Evolutionary conservation across 2,329 filamentous ascomycete genomes (phyloP).

Genomic region (Sclerotinia borealis): DNA sequence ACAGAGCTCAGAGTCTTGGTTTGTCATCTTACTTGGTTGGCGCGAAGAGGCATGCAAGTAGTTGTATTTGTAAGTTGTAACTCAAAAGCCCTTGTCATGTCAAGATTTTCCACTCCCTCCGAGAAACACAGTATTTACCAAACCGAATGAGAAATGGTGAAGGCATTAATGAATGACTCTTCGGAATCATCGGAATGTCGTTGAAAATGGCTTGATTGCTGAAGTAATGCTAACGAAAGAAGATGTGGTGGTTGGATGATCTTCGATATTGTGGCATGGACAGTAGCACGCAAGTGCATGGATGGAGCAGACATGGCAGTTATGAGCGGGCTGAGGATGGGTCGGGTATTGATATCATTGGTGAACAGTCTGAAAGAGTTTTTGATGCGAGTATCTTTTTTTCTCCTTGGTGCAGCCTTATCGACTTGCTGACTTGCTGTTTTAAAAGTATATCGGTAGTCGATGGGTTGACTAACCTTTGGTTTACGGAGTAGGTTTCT

Average conservation of each 20-base stretch:
- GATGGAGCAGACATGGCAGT: background rate
- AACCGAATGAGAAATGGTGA: background rate
- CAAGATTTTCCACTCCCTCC: no score
- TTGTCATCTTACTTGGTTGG: background rate
- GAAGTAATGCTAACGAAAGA: background rate
- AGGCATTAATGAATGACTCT: background rate
- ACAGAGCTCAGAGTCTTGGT: background rate
- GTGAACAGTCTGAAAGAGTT: background rate
- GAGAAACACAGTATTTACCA: background rate
- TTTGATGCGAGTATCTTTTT: background rate
- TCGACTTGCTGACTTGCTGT: constrained; percentile 4
- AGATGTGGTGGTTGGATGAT: constrained; percentile 5
- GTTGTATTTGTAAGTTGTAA: background rate
- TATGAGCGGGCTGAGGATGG: background rate
- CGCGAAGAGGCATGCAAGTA: background rate
- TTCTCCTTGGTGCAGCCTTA: background rate
- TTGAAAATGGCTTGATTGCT: background rate
- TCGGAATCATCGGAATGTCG: constrained; percentile 8
- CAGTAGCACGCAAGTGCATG: background rate
- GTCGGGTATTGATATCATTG: background rate
- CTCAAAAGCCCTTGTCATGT: no score
- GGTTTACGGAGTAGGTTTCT: no score
- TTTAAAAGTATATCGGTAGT: background rate
- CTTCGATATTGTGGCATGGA: background rate
- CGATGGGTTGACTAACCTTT: no score